These are phyloP conservation scores for Grifola frondosa DNA, from an alignment of 1,284 basidiomycete genomes.

Conservation along the genomic window DNA sequence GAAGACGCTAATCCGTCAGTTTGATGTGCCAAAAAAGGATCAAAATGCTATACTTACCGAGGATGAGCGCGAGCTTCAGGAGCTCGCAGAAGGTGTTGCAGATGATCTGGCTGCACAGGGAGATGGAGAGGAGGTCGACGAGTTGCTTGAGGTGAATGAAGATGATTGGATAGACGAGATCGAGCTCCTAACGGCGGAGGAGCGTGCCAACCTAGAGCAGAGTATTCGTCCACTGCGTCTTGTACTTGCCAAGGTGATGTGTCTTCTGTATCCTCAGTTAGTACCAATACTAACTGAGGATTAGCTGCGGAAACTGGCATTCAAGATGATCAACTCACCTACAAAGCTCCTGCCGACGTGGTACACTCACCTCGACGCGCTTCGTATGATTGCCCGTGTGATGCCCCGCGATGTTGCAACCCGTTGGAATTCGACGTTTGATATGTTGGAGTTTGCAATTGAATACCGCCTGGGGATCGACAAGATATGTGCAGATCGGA, in stretches of 20 bases:
- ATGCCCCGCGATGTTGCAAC: constrained; percentile 35
- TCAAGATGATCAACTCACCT: constrained; percentile 30
- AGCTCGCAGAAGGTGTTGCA: neutral
- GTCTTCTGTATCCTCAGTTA: neutral
- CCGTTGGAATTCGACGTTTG: constrained; percentile 36
- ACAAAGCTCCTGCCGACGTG: constrained; percentile 34
- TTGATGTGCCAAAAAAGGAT: constrained; percentile 8
- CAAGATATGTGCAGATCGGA: constrained; percentile 11
- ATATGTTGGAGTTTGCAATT: constrained; percentile 30
- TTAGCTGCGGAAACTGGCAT: constrained; percentile 30
- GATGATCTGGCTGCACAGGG: neutral
- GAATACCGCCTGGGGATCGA: constrained; percentile 22
- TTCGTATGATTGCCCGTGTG: constrained; percentile 10
- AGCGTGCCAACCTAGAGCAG: constrained; percentile 4
- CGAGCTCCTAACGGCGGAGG: constrained; percentile 5
- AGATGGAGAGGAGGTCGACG: constrained; percentile 2
- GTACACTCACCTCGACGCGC: constrained; percentile 14
- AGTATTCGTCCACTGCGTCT: constrained; percentile 13
- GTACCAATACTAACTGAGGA: neutral
- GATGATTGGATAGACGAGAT: constrained; percentile 11
- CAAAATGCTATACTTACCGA: neutral
- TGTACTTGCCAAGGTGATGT: constrained; percentile 16
- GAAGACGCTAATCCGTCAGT: constrained; percentile 17
- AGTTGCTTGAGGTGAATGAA: constrained; percentile 5
- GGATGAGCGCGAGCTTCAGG: constrained; percentile 3